Percentiles rank a stretch among this genome's conserved stretches.
These are phyloP conservation scores for Candida xyloterini DNA, from an alignment of 805 yeast species.

Conservation along the genomic window DNA sequence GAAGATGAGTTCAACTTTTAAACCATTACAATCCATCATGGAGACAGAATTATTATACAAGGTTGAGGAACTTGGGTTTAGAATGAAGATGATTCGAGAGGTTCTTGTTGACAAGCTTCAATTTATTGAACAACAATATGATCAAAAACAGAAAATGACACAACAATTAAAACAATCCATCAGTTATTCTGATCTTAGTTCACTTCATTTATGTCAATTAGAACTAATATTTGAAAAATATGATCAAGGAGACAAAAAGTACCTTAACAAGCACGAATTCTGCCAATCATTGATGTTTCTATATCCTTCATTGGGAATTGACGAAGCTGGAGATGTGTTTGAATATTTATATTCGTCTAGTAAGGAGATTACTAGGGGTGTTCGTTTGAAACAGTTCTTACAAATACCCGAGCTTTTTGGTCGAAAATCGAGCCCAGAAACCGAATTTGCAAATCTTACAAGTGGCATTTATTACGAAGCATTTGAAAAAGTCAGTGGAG, in stretches of 20 bases:
- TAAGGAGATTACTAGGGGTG: slow-evolving; percentile 24
- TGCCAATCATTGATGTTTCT: slow-evolving; percentile 40
- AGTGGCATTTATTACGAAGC: slow-evolving; percentile 38
- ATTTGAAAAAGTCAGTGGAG: slow-evolving; percentile 39
- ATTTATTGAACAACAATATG: slow-evolving; percentile 41
- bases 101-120: slow-evolving; percentile 38
- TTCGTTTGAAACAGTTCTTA: slow-evolving; percentile 27
- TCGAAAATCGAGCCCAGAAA: slow-evolving; percentile 26
- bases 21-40: neutral
- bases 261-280: slow-evolving; percentile 41
- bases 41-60: slow-evolving; percentile 12
- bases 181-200: slow-evolving; percentile 3
- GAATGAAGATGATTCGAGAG: slow-evolving; percentile 36
- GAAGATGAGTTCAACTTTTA: slow-evolving; percentile 13
- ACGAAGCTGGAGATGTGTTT: slow-evolving; percentile 38
- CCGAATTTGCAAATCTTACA: slow-evolving; percentile 37
- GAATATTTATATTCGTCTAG: slow-evolving; percentile 27
- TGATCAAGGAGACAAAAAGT: slow-evolving; percentile 35
- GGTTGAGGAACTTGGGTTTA: slow-evolving; percentile 37
- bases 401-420: slow-evolving; percentile 22
- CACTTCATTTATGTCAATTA: slow-evolving; percentile 35
- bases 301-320: slow-evolving; percentile 36
- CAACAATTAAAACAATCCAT: slow-evolving; percentile 15
- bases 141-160: slow-evolving; percentile 21
- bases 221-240: slow-evolving; percentile 43